These are phyloP conservation scores for Cladophialophora bantiana DNA, from an alignment of 2,329 filamentous ascomycete genomes.

Conservation along the genomic window DNA sequence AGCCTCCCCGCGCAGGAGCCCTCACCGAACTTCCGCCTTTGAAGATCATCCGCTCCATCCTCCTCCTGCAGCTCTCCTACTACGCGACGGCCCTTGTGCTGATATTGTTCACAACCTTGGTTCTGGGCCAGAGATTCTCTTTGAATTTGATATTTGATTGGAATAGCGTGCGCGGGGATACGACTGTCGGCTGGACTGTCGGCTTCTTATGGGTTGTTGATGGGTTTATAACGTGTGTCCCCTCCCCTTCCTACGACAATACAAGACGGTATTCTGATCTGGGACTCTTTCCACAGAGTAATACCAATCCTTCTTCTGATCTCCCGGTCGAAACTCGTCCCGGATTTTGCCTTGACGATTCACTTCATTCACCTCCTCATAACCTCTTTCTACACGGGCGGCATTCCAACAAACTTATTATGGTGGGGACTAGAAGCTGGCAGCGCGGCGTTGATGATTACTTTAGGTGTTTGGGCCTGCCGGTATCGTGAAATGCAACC, in stretches of 20 bases:
- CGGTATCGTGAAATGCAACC: conserved; percentile 87
- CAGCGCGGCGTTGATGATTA: conserved; percentile 69
- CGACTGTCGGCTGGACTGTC: conserved; percentile 73
- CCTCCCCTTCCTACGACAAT: background rate
- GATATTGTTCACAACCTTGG: conserved; percentile 72
- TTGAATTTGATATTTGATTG: conserved; percentile 68
- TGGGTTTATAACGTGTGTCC: conserved; percentile 66
- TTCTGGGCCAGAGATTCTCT: conserved; percentile 67
- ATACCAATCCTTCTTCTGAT: conserved; percentile 84
- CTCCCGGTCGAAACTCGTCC: conserved; percentile 88
- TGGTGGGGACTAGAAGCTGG: conserved; percentile 81
- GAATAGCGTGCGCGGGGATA: conserved; percentile 69
- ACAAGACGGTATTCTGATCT: background rate
- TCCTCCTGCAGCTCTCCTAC: conserved; percentile 69
- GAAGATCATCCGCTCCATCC: conserved; percentile 71
- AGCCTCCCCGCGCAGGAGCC: conserved; percentile 69
- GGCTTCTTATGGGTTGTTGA: conserved; percentile 73
- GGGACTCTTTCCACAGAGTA: conserved; percentile 61
- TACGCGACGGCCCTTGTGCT: conserved; percentile 67
- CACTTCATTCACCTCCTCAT: conserved; percentile 82
- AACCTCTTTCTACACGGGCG: conserved; percentile 78
- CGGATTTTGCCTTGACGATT: conserved; percentile 90
- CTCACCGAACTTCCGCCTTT: conserved; percentile 71
- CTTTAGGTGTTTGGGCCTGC: conserved; percentile 86
- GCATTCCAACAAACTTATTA: conserved; percentile 76